Evolutionary conservation across 2,329 filamentous ascomycete species (phyloP).

Genomic region (Eutypella sp.): DNA sequence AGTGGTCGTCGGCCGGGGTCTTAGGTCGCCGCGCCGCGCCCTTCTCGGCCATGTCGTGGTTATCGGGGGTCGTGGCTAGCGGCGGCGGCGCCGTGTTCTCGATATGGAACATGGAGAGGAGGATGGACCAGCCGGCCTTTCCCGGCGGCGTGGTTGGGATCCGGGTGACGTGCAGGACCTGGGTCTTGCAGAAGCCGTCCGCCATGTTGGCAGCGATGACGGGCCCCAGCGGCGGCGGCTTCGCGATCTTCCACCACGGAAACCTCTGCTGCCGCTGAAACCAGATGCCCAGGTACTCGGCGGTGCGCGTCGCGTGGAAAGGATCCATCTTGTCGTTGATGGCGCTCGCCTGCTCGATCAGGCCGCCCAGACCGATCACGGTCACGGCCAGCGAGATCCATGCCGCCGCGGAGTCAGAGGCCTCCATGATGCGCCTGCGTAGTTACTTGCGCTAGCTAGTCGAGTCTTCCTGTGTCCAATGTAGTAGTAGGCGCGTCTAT

Average conservation of each 20-base stretch:
- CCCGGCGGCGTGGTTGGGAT: conserved; percentile 18
- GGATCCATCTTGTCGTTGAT: conserved; percentile 39
- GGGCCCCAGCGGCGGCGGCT: conserved; percentile 21
- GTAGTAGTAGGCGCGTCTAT: too few species aligned
- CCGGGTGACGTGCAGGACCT: conserved; percentile 18
- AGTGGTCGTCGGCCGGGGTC: neutral
- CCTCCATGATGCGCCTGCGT: conserved; percentile 8
- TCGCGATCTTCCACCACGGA: conserved; percentile 17
- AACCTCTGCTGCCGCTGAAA: conserved; percentile 17
- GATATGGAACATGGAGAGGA: conserved; percentile 21
- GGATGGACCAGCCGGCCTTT: conserved; percentile 19
- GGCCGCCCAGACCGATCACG: conserved; percentile 15
- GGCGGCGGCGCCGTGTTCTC: conserved; percentile 7
- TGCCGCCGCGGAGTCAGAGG: conserved; percentile 11
- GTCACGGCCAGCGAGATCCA: conserved; percentile 19
- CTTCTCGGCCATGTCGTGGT: conserved; percentile 9
- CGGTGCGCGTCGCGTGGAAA: conserved; percentile 19
- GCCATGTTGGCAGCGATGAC: conserved; percentile 17
- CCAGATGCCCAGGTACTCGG: conserved; percentile 23
- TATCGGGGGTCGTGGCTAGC: neutral
- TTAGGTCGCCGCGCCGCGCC: neutral
- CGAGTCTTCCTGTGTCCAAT: too few species aligned
- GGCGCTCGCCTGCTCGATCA: conserved; percentile 37
- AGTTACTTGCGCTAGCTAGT: too few species aligned
- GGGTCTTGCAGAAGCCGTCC: conserved; percentile 21